These are phyloP conservation scores for Malbranchea cinnamomea DNA, from an alignment of 2,329 filamentous ascomycete genomes.

Conservation along the genomic window DNA sequence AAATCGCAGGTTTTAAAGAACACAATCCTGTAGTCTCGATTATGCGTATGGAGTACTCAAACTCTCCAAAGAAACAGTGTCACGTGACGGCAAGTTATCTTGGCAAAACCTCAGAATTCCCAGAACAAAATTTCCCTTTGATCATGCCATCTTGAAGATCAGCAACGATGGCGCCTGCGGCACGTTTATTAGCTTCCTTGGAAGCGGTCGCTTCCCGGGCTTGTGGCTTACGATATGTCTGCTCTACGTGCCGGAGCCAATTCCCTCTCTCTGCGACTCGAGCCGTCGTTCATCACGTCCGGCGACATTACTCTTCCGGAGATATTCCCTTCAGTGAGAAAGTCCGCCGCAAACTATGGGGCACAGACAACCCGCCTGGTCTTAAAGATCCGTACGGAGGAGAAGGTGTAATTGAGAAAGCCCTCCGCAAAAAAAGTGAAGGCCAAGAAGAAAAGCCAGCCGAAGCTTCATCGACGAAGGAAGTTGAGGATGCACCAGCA, in stretches of 20 bases:
- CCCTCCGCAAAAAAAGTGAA: slow-evolving; percentile 10
- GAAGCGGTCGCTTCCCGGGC: slow-evolving; percentile 18
- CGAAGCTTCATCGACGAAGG: not conserved
- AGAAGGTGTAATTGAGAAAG: slow-evolving; percentile 20
- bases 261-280: slow-evolving; percentile 18
- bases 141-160: no score
- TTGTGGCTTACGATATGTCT: slow-evolving; percentile 21
- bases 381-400: slow-evolving; percentile 34
- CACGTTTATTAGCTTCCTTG: slow-evolving; percentile 21
- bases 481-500: slow-evolving; percentile 5
- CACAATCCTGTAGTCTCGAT: no score
- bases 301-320: slow-evolving; percentile 11
- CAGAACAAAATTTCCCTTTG: no score
- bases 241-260: slow-evolving; percentile 26
- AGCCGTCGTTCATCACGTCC: slow-evolving; percentile 16
- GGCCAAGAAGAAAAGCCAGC: slow-evolving; percentile 6
- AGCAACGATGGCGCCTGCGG: slow-evolving; percentile 23
- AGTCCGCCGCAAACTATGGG: slow-evolving; percentile 35
- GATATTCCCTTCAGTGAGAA: slow-evolving; percentile 28
- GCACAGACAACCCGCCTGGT: slow-evolving; percentile 35
- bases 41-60: no score
- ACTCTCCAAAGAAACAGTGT: no score
- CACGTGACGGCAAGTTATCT: no score
- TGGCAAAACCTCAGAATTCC: no score
- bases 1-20: no score